A percentile compares a stretch with the other conserved stretches of the same genome.
Conservation (phyloP, 352 stramenopile species). For the Globisporangium nunn region DNA sequence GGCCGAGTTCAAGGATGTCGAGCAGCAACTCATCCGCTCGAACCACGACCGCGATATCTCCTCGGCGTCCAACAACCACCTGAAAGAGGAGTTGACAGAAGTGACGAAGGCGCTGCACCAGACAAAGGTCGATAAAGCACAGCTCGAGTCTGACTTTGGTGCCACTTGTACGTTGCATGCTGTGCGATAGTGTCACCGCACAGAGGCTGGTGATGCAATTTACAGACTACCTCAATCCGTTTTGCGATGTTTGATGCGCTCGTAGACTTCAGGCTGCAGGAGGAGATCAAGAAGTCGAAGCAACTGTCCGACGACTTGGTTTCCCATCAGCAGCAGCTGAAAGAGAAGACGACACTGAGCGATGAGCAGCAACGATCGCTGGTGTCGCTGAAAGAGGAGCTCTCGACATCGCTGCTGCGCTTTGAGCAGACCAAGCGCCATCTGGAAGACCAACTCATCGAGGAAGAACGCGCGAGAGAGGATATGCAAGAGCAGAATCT, state of each 20-base stretch:
- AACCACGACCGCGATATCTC: conserved; percentile 75
- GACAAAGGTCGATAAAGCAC: conserved; percentile 58
- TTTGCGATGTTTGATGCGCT: neutral
- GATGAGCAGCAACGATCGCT: conserved; percentile 53
- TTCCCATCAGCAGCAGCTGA: conserved; percentile 28
- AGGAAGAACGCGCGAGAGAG: conserved; percentile 61
- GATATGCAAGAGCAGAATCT: conserved; percentile 72
- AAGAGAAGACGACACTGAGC: conserved; percentile 39
- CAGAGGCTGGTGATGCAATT: neutral
- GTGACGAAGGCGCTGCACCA: conserved; percentile 60
- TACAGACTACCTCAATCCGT: neutral
- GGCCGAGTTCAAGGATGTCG: conserved; percentile 55
- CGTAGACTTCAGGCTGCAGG: conserved; percentile 48
- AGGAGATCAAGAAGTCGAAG: conserved; percentile 57
- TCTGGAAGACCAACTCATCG: conserved; percentile 69
- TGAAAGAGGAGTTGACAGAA: conserved; percentile 65
- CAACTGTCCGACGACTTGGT: conserved; percentile 39
- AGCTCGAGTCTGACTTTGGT: conserved; percentile 67
- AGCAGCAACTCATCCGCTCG: conserved; percentile 55
- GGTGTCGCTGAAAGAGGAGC: conserved; percentile 53
- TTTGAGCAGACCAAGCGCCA: conserved; percentile 70
- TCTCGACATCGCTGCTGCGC: conserved; percentile 40
- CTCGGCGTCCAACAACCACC: conserved; percentile 64
- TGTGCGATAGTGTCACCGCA: neutral
- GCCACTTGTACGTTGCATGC: conserved; percentile 35